Evolutionary conservation across 441 rosid species (phyloP), one percentile per base, ranked within the genome.

Genomic region (Biscutella laevigata): DNA sequence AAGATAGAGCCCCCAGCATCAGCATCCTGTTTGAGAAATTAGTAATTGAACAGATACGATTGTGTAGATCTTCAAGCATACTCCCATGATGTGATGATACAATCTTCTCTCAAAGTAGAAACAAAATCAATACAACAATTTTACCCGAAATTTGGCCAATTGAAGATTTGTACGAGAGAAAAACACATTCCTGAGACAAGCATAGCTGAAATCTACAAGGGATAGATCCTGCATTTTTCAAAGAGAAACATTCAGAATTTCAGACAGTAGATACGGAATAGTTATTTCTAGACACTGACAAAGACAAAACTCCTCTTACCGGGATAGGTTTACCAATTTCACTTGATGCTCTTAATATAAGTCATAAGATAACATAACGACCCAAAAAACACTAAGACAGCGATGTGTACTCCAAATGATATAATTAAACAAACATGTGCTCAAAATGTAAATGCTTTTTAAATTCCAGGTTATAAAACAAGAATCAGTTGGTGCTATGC

Each of bases 161-260:
- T 85, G 98, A 48, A 91, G 95, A 62, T 87, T 78, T 62, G 98
- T 94, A 35, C 95, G 88, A 6, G 94, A 85, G 78, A 91, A 87
- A 71, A 90, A 84, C 32, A 84, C 96, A 72, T 74, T 87, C 73
- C 72, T 87, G 22, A 91, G 86, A 67, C 81, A 62, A 2, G 90
- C 96, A 78, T 67, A 80, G 81, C 96, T 87, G 77, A 87, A 91
- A 69, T 91, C 96, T 42, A 85, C 95, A 59, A 3, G 59, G 32
- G 85, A 84, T 53, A 91, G 80, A 65, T 91, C 98, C 95, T 87
- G 82, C 77, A 69, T n/a, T 47, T 28, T 27, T 36, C 47, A 59
- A 61, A 59, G 29, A 43, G 8, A 21, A 43, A 51, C 42, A 41
- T n/a, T n/a, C n/a, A n/a, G n/a, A n/a, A n/a, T n/a, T 49, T 38